phyloP scores from a whole-genome alignment of 2,329 filamentous ascomycete genomes.

The Cladosporium sp. region DNA sequence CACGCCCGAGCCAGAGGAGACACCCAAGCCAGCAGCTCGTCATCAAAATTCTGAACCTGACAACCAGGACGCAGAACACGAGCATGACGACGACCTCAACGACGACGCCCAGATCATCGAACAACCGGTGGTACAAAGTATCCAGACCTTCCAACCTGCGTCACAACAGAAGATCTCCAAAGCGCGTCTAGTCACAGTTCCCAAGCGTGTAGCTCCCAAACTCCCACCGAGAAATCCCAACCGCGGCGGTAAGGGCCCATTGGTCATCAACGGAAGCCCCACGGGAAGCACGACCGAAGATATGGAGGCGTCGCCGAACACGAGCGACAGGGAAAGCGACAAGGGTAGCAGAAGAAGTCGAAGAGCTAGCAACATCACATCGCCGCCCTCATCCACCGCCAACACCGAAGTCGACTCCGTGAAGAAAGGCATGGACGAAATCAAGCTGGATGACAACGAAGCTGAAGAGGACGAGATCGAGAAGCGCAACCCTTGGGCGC shows the following conservation, averaged over 20 bases:
- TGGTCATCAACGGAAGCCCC: constrained; percentile 23
- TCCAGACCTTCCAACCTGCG: constrained; percentile 64
- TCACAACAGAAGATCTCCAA: constrained; percentile 48
- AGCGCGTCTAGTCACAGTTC: constrained; percentile 78
- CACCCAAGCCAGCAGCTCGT: not conserved
- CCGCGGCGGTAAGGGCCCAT: constrained; percentile 22
- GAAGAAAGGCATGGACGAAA: constrained; percentile 14
- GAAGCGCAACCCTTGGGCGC: constrained; percentile 21
- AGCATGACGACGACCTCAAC: constrained; percentile 45
- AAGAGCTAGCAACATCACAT: not conserved
- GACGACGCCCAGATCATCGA: constrained; percentile 47
- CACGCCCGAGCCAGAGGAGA: constrained; percentile 23
- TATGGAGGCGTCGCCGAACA: constrained; percentile 26
- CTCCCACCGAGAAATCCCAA: constrained; percentile 74
- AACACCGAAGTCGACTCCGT: not conserved
- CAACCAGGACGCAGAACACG: constrained; percentile 27
- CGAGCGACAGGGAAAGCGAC: constrained; percentile 3
- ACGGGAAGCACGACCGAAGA: constrained; percentile 22
- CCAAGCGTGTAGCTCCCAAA: constrained; percentile 72
- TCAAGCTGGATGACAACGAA: constrained; percentile 15
- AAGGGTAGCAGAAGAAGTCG: constrained; percentile 6
- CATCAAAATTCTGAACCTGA: not conserved
- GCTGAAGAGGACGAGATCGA: constrained; percentile 18
- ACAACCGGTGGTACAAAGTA: constrained; percentile 51
- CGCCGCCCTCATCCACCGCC: not conserved